phyloP scores from a whole-genome alignment of 768 basidiomycete species.

The Leccinum variicolor region DNA sequence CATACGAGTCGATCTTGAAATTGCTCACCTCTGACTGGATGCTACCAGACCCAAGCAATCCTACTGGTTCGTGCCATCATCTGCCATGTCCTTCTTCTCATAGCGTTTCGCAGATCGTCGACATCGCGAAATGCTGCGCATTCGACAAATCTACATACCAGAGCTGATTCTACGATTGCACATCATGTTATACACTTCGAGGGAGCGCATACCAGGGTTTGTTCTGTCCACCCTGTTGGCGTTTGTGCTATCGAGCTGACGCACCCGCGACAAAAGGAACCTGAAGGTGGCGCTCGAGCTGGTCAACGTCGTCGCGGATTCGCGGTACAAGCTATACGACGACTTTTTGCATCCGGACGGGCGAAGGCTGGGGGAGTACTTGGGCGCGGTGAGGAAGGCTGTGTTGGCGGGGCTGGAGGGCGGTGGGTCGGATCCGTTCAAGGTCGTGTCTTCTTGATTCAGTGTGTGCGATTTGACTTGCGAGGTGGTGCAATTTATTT shows the following conservation, averaged over 20 bases:
- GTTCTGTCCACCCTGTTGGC: conserved; percentile 24
- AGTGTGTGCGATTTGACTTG: no score
- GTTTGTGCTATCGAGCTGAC: conserved; percentile 1
- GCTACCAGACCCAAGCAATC: conserved; percentile 48
- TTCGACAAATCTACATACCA: conserved; percentile 85
- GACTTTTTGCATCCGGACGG: conserved; percentile 70
- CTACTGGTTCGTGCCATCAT: conserved; percentile 28
- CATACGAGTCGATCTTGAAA: conserved; percentile 61
- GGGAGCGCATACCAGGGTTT: conserved; percentile 62
- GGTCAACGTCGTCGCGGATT: conserved; percentile 84
- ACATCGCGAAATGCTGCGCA: conserved; percentile 66
- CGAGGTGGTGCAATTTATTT: no score
- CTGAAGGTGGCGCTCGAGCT: conserved; percentile 72
- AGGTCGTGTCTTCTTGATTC: conserved; percentile 33
- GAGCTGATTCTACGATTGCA: conserved; percentile 89
- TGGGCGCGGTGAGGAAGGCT: conserved; percentile 68
- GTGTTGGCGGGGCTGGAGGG: conserved; percentile 67
- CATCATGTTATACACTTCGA: conserved; percentile 61
- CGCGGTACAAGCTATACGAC: conserved; percentile 79
- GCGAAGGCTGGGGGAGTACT: conserved; percentile 65
- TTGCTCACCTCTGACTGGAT: conserved; percentile 80
- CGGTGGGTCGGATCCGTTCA: conserved; percentile 77
- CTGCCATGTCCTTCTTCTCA: conserved; percentile 1
- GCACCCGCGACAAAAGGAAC: conserved; percentile 45
- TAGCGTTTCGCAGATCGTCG: conserved; percentile 49